Base-by-base conservation (phyloP, 176 grass and related monocot genomes). In the Oropetium thomaeum region DNA sequence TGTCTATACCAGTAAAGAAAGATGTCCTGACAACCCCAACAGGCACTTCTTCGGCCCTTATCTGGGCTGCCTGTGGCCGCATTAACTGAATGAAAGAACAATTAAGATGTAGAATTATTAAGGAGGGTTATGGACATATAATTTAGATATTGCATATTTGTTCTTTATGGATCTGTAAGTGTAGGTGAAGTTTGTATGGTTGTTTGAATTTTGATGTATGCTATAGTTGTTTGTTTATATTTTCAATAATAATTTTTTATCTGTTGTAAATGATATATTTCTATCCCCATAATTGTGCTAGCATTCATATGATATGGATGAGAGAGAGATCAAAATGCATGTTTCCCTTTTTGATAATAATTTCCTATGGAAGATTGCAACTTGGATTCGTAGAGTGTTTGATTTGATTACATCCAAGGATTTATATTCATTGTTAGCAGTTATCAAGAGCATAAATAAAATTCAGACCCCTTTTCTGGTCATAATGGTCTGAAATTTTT, bases 401-500 rank as follows among this genome's bases (percentile, higher is more conserved):
- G n/a, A n/a, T n/a, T n/a, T n/a, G n/a, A n/a, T n/a, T n/a, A n/a
- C n/a, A n/a, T n/a, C n/a, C n/a, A n/a, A n/a, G 48, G 40, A 47
- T 35, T 17, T 22, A n/a, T 39, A 23, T 14, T 71, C 8, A 53
- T 32, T 25, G 6, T 65, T 67, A 37, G 22, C 41, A 60, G 25
- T 64, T 39, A 52, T 42, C 39, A 30, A 39, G 59, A 63, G 42
- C 5, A 77, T 37, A 19, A 8, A 2, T 34, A 16, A n/a, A 5
- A 28, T 48, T 48, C 28, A 70, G 34, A 63, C 71, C 37, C 25
- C 63, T 14, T 54, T 71, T 57, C 29, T 1, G 0, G 43, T 12
- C 37, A n/a, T n/a, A n/a, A n/a, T 77, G 37, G 9, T 1, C 72
- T 73, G 43, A 15, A 77, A 65, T 58, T 34, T 71, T 23, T 27